phyloP scores from a whole-genome alignment of 2,329 filamentous ascomycete species.

The Atkinsonella texensis region DNA sequence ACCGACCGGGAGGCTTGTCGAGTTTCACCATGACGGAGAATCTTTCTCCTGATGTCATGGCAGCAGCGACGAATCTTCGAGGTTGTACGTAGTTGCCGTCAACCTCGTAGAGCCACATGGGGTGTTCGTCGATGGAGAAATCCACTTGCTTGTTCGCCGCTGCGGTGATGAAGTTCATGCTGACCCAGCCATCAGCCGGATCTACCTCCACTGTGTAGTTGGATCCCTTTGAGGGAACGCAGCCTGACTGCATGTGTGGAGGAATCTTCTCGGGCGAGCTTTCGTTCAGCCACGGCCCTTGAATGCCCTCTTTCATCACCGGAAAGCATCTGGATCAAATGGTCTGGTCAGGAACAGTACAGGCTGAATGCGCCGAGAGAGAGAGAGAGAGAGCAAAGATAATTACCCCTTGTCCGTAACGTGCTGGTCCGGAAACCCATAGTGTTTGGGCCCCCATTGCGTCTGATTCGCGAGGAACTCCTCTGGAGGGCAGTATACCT shows the following conservation, averaged over 20 bases:
- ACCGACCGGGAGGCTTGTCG: conserved; percentile 22
- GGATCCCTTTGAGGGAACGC: background rate
- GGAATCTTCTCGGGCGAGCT: background rate
- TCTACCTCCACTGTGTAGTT: conserved; percentile 3
- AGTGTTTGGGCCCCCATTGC: too few relatives aligned
- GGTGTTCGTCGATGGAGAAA: conserved; percentile 28
- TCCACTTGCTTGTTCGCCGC: conserved; percentile 10
- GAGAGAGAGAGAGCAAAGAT: background rate
- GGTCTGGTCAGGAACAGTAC: too few relatives aligned
- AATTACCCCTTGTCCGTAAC: conserved; percentile 5
- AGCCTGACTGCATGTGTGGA: background rate
- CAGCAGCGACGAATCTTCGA: conserved; percentile 12
- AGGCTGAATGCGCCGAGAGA: too few relatives aligned
- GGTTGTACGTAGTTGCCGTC: conserved; percentile 31
- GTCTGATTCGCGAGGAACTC: conserved; percentile 3
- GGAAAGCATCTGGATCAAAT: conserved; percentile 4
- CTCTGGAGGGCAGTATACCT: conserved; percentile 1
- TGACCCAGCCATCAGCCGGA: conserved; percentile 3
- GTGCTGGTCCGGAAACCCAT: too few relatives aligned
- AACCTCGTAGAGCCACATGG: conserved; percentile 29
- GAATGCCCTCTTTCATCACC: background rate
- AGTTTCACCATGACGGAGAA: conserved; percentile 29
- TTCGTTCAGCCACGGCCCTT: conserved; percentile 2
- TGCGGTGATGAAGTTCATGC: conserved; percentile 6
- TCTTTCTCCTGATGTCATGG: conserved; percentile 21